phyloP scores from a whole-genome alignment of 1,139 yeast genomes.

The Komagataea norvegica region DNA sequence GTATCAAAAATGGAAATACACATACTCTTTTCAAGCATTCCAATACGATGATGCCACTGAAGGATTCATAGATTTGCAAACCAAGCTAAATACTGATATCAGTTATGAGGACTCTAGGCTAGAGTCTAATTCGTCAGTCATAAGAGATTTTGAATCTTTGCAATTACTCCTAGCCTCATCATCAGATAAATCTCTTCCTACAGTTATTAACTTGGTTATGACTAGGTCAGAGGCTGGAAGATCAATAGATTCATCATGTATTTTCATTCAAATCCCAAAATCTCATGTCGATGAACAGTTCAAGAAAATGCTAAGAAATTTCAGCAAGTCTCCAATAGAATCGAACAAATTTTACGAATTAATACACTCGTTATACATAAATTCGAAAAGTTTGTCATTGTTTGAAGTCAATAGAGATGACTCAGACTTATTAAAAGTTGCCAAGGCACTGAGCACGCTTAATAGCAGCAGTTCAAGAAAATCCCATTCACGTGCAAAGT shows the following conservation, averaged over 20 bases:
- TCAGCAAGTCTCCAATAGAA: slow-evolving; percentile 1
- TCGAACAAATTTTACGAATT: neutral
- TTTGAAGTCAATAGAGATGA: slow-evolving; percentile 12
- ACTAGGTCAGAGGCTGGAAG: neutral
- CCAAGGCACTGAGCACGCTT: slow-evolving; percentile 3
- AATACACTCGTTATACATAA: slow-evolving; percentile 22
- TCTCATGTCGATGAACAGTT: slow-evolving; percentile 2
- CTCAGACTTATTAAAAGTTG: slow-evolving; percentile 2
- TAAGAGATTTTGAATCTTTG: neutral
- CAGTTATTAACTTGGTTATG: slow-evolving; percentile 2
- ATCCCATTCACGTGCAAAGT: neutral
- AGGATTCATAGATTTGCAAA: neutral
- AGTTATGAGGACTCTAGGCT: neutral
- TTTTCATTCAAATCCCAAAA: neutral
- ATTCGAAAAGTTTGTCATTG: slow-evolving; percentile 29
- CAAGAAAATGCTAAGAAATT: slow-evolving; percentile 3
- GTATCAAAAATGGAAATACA: slow-evolving; percentile 13
- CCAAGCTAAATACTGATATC: neutral
- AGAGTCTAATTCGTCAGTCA: neutral
- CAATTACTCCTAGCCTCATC: neutral
- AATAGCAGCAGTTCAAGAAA: slow-evolving; percentile 4
- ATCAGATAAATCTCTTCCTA: neutral
- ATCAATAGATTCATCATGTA: slow-evolving; percentile 1
- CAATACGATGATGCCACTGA: slow-evolving; percentile 13
- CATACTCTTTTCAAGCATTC: slow-evolving; percentile 13